Evolutionary conservation across 306 rosid genomes (phyloP), one percentile per base, ranked within the genome.

Genomic region (Urtica urens): DNA sequence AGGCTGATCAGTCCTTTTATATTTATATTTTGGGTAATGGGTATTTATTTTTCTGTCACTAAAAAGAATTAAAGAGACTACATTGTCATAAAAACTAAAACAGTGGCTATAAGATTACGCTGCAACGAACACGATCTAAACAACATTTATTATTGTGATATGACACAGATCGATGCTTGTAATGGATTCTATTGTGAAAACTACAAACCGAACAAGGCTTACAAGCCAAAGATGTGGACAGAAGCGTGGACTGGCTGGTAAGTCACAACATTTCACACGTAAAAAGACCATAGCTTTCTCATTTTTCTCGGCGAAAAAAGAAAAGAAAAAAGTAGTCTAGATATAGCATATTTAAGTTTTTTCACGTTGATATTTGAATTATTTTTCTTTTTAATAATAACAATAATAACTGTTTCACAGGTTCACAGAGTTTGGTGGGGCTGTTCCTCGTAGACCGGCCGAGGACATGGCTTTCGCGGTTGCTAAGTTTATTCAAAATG

Each of bases 211-310:
- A 85, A 86, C 77, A 51, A 70, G 62, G 26, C 46, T 10, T 66
- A 75, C 50, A 92, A 79, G 57, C 99, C 99, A 52, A 92, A 86
- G 65, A 75, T 92, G 83, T 92, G 94, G 94, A 92, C 99, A 6
- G 99, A 92, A 63, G 75, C 70, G 37, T 92, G 99, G 99, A 79
- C 83, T 67, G 80, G 96, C 38, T 92, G 99, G 99, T 90, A 64
- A 61, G 73, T 73, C 66, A 40, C n/a, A 30, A 57, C 49, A 27
- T 41, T 54, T 41, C 52, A 43, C 35, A 35, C 31, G 28, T 9
- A 34, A 10, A 10, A 14, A 29, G 55, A 28, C 18, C 23, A 16
- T 24, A 38, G 53, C 30, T 49, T 47, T 64, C 40, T 59, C 18
- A 41, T 22, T 7, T 31, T n/a, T 21, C 1, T 46, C 24, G 6